Conservation (phyloP, 305 asterid species). For the Euphrasia arctica region DNA sequence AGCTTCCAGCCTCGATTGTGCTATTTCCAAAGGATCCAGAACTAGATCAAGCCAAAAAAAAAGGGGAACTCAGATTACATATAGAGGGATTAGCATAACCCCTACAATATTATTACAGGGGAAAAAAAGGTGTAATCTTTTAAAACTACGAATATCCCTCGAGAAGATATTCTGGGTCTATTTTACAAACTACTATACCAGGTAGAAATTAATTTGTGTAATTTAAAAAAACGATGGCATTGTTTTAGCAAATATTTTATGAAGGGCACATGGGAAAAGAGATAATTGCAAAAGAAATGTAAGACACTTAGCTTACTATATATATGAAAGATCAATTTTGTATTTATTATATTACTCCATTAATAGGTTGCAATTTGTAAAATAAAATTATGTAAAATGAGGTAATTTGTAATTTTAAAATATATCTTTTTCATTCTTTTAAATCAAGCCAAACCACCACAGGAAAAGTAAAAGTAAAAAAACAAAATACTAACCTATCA, state of each 20-base stretch:
- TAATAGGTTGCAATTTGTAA: background rate
- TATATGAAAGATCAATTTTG: background rate
- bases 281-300: background rate
- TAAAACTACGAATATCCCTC: background rate
- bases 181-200: background rate
- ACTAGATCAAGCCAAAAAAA: conserved; percentile 37
- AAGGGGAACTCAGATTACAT: background rate
- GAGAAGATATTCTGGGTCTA: background rate
- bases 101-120: background rate
- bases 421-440: background rate
- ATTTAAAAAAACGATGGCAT: too few species aligned
- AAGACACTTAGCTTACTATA: background rate
- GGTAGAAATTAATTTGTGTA: too few species aligned
- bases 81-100: background rate
- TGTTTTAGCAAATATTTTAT: too few species aligned
- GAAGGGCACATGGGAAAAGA: background rate
- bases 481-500: conserved; percentile 46
- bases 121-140: background rate
- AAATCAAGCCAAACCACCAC: background rate
- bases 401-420: background rate
- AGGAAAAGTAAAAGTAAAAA: background rate
- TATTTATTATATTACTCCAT: background rate
- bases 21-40: conserved; percentile 38
- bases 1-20: conserved; percentile 38
- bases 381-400: background rate